Percentiles rank a stretch among this genome's conserved stretches.
These are phyloP conservation scores for Wickerhamomyces chaumierensis DNA, from an alignment of 805 yeast genomes.

Conservation along the genomic window DNA sequence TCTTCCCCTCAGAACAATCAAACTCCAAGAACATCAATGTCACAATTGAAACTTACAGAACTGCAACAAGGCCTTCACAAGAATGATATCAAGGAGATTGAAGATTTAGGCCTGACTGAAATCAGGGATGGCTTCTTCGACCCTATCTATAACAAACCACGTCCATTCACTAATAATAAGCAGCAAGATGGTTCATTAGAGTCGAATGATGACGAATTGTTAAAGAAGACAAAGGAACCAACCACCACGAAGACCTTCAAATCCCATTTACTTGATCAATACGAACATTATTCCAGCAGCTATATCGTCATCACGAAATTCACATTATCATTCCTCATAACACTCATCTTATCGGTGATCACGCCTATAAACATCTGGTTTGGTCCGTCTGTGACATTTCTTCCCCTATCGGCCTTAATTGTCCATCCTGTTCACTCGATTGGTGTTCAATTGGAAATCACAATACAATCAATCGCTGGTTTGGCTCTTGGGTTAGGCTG, in stretches of 20 bases:
- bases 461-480: slow-evolving; percentile 28
- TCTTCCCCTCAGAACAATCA: too few species aligned
- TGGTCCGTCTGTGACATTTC: slow-evolving; percentile 28
- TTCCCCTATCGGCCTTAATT: slow-evolving; percentile 30
- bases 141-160: slow-evolving; percentile 27
- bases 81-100: slow-evolving; percentile 17
- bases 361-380: slow-evolving; percentile 29
- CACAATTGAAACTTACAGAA: slow-evolving; percentile 22
- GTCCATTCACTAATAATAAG: slow-evolving; percentile 3
- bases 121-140: slow-evolving; percentile 38
- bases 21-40: slow-evolving; percentile 22
- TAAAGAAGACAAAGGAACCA: too few species aligned
- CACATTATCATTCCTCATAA: slow-evolving; percentile 26
- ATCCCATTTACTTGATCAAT: too few species aligned
- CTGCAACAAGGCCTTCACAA: slow-evolving; percentile 9
- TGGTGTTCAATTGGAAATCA: slow-evolving; percentile 37
- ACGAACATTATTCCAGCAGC: slow-evolving; percentile 1
- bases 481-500: slow-evolving; percentile 31
- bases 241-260: too few species aligned
- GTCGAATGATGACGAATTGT: background rate
- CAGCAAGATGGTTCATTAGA: background rate
- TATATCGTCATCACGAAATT: slow-evolving; percentile 8
- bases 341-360: slow-evolving; percentile 28
- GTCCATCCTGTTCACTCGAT: slow-evolving; percentile 36
- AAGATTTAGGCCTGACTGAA: slow-evolving; percentile 30